Conservation (phyloP, 1,284 basidiomycete genomes). For the Sutorius eximius region DNA sequence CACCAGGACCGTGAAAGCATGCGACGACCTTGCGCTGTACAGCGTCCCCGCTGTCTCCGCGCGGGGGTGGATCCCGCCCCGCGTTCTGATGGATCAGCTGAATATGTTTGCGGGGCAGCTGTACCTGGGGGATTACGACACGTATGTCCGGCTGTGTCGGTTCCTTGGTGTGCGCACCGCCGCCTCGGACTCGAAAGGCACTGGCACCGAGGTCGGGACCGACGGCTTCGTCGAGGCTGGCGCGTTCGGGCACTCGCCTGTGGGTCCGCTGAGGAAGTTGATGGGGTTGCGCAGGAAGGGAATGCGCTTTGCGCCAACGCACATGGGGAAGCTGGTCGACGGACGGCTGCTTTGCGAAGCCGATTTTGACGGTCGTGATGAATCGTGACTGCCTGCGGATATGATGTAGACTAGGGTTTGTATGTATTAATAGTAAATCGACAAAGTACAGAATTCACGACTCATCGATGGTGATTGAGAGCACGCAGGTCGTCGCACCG, state of each 20-base stretch:
- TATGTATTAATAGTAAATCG: no score
- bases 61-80: slow-evolving; percentile 18
- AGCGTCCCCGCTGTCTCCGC: slow-evolving; percentile 30
- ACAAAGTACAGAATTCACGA: no score
- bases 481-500: background rate
- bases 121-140: slow-evolving; percentile 28
- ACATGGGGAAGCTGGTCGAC: slow-evolving; percentile 45
- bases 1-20: slow-evolving; percentile 36
- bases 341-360: slow-evolving; percentile 29
- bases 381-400: background rate
- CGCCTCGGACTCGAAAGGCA: slow-evolving; percentile 18
- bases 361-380: slow-evolving; percentile 22
- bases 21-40: slow-evolving; percentile 42
- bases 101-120: slow-evolving; percentile 41
- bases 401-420: no score
- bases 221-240: slow-evolving; percentile 39
- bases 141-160: slow-evolving; percentile 37
- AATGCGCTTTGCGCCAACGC: slow-evolving; percentile 38
- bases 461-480: no score
- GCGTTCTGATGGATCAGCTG: slow-evolving; percentile 36
- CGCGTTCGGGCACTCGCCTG: slow-evolving; percentile 35
- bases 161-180: slow-evolving; percentile 39
- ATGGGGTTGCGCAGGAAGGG: slow-evolving; percentile 43
- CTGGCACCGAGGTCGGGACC: slow-evolving; percentile 17
- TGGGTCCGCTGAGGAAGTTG: slow-evolving; percentile 32